A percentile compares a stretch with the other conserved stretches of the same genome.
Evolutionary conservation across 129 eudicot genomes (phyloP).

Genomic region (Daucus carota): DH1_v3.0 NC_030383.2:46950501-46951000

Average conservation of each 20-base stretch:
- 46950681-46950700: constrained; percentile 26
- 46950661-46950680: constrained; percentile 57
- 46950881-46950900: not conserved
- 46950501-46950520: constrained; percentile 82
- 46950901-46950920: not conserved
- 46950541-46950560: constrained; percentile 68
- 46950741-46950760: not conserved
- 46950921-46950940: not conserved
- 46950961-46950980: not conserved
- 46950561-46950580: constrained; percentile 78
- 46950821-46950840: not conserved
- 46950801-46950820: not conserved
- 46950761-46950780: not conserved
- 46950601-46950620: constrained; percentile 77
- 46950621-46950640: constrained; percentile 71
- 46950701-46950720: not conserved
- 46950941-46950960: not conserved
- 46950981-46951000: not conserved
- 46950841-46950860: not conserved
- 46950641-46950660: constrained; percentile 73
- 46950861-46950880: not conserved
- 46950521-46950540: constrained; percentile 76
- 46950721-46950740: not conserved
- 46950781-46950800: not conserved
- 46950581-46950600: constrained; percentile 60